Evolutionary conservation across 148 eudicot genomes (phyloP), one percentile per base, ranked within the genome.

Genomic region (Amaranthus cruentus): DNA sequence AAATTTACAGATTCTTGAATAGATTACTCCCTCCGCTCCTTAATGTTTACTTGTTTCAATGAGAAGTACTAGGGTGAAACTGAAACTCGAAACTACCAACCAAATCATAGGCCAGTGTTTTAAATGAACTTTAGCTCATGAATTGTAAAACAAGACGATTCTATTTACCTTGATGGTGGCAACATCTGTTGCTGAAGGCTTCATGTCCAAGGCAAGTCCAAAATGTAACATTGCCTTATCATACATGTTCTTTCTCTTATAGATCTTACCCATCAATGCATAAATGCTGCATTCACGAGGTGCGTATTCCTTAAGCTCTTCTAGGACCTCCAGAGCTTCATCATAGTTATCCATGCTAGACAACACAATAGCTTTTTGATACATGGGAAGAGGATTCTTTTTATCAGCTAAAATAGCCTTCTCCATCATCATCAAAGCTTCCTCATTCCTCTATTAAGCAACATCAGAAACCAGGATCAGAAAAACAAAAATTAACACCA

Each of bases 201-300:
- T 96, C 87, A 96, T 81, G 85, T 96, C 97, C 78, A 96, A 83
- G 65, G 97, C 97, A 70, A 86, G 81, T 81, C 99, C 99, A 71
- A 95, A 96, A 85, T 92, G 90, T 83, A 96, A 91, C 99, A 96
- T 92, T 42, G 99, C 97, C 76, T 82, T 89, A 79, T 92, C 96
- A 59, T 90, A 83, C 89, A 87, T 83, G 79, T 83, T 87, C 38
- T 77, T 83, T 69, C 88, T 83, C 83, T 96, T 96, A 64, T 92
- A 92, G 21, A 96, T 92, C 86, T 84, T 86, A 60, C 99, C 99
- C 96, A 96, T 96, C 78, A 96, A 84, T 44, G 97, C 94, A 80
- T 96, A 96, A 9, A 96, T 86, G 80, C 99, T 90, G 77, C 97
- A 88, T 76, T 96, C 99, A 73, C 86, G 89, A 76, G 99, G 99